Percentiles rank a stretch among this genome's conserved stretches.
Evolutionary conservation across 305 asterid species (phyloP).

Genomic region (Fraxinus floribunda): DNA sequence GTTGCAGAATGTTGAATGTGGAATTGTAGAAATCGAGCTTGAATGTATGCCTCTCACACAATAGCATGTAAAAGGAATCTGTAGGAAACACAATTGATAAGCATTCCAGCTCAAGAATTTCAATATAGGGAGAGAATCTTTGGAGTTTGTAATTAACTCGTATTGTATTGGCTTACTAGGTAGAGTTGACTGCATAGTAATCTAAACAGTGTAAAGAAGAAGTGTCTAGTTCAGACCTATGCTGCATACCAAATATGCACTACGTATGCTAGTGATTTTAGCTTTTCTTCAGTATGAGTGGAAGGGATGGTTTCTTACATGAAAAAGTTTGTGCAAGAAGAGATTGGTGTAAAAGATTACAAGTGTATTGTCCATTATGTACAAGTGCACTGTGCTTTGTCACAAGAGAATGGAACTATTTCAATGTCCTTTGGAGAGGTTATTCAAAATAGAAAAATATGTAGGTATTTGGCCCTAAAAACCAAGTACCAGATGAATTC

Average conservation of each 20-base stretch:
- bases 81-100: background rate
- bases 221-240: background rate
- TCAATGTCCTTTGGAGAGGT: background rate
- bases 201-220: background rate
- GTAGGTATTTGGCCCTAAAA: background rate
- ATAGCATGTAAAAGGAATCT: constrained; percentile 26
- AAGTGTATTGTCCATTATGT: background rate
- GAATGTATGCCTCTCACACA: constrained; percentile 90
- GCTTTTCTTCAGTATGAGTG: background rate
- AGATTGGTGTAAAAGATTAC: background rate
- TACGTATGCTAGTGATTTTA: background rate
- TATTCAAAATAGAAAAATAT: background rate
- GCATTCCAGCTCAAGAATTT: background rate
- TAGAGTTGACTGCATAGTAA: background rate
- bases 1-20: constrained; percentile 84
- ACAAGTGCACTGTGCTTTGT: background rate
- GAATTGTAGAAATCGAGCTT: constrained; percentile 83
- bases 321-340: constrained; percentile 7
- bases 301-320: constrained; percentile 9
- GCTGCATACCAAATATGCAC: background rate
- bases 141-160: background rate
- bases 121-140: background rate
- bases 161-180: background rate
- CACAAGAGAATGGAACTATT: background rate
- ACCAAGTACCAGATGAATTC: background rate